Conservation (phyloP, 139 green algal species). For the Dunaliella primolecta region DNA sequence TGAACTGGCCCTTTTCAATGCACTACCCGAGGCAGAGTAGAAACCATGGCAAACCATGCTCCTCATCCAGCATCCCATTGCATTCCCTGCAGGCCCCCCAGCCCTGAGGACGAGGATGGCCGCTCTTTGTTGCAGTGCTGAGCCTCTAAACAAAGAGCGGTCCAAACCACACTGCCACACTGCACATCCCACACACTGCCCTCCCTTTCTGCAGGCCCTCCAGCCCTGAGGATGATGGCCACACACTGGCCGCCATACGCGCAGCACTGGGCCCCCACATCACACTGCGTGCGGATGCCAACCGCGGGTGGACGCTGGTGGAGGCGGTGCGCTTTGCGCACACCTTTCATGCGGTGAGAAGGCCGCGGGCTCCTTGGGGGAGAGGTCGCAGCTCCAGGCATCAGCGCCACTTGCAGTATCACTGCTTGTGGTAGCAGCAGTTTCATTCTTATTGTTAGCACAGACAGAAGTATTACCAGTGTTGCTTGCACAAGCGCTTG, state of each 20-base stretch:
- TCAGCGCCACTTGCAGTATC: conserved; percentile 91
- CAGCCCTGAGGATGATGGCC: conserved; percentile 69
- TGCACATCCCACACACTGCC: neutral
- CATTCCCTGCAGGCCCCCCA: no score
- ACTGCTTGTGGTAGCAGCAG: conserved; percentile 52
- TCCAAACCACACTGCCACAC: no score
- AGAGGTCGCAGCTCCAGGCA: conserved; percentile 44
- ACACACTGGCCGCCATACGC: conserved; percentile 60
- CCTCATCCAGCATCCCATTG: no score
- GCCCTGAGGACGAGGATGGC: no score
- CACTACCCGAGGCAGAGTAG: no score
- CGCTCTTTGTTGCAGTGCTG: no score
- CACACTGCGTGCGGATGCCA: conserved; percentile 83
- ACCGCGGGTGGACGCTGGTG: conserved; percentile 76
- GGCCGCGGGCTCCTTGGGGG: conserved; percentile 14
- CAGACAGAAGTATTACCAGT: conserved; percentile 29
- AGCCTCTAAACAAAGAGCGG: no score
- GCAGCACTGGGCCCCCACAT: conserved; percentile 58
- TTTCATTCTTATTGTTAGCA: conserved; percentile 61
- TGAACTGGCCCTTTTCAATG: no score
- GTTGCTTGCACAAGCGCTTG: neutral
- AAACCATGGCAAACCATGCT: no score
- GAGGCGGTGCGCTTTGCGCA: conserved; percentile 70
- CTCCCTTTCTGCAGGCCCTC: neutral
- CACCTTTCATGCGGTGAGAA: no score